Evolutionary conservation across 2,329 filamentous ascomycete genomes (phyloP).

Genomic region (Lecanoromycetidae sp.): DNA sequence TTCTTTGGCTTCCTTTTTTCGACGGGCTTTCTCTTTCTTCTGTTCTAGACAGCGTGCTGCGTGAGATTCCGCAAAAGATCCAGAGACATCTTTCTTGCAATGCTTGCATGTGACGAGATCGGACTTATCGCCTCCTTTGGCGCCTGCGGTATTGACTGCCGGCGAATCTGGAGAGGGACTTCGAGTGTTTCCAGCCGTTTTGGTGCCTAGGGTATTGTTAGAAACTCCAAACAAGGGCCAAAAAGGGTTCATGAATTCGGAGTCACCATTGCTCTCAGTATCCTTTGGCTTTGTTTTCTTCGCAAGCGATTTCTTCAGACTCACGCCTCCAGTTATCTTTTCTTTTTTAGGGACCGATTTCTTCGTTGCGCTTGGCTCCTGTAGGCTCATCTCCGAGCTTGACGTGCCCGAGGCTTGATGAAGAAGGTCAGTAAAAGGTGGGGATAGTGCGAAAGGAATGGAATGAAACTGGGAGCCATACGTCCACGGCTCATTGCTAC

Average conservation of each 20-base stretch:
- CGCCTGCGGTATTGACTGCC: slow-evolving; percentile 7
- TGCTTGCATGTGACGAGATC: slow-evolving; percentile 13
- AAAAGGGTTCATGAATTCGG: no score
- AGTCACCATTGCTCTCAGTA: slow-evolving; percentile 15
- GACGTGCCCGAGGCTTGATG: slow-evolving; percentile 17
- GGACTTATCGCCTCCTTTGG: slow-evolving; percentile 9
- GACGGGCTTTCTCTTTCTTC: slow-evolving; percentile 21
- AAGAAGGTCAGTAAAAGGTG: no score
- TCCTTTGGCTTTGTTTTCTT: slow-evolving; percentile 44
- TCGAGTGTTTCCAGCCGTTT: slow-evolving; percentile 7
- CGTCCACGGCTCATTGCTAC: slow-evolving; percentile 16
- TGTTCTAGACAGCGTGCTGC: slow-evolving; percentile 13
- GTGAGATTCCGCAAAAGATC: slow-evolving; percentile 9
- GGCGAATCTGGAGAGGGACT: slow-evolving; percentile 17
- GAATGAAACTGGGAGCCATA: no score
- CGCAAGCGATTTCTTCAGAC: slow-evolving; percentile 46
- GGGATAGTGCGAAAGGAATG: no score
- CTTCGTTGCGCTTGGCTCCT: slow-evolving; percentile 11
- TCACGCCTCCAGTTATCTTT: slow-evolving; percentile 23
- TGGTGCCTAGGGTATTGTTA: not conserved
- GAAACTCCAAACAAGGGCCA: no score
- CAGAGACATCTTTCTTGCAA: slow-evolving; percentile 15
- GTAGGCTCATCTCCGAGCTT: slow-evolving; percentile 16
- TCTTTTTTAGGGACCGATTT: slow-evolving; percentile 14
- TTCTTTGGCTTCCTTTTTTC: slow-evolving; percentile 29